These are phyloP conservation scores for Tilletia horrida DNA, from an alignment of 1,284 basidiomycete genomes.

Conservation along the genomic window DNA sequence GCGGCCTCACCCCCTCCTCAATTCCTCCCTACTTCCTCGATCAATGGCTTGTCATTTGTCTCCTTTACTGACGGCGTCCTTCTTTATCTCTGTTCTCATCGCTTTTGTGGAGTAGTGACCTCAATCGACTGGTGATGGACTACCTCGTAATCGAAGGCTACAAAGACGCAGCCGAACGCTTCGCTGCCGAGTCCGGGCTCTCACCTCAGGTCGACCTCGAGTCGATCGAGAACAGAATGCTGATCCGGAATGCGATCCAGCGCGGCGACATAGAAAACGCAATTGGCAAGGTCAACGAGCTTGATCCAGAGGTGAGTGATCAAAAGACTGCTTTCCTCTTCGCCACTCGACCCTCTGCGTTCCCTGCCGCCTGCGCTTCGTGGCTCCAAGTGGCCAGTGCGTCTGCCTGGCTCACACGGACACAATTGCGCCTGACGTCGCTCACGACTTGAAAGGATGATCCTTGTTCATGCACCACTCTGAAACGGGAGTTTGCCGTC, in stretches of 20 bases:
- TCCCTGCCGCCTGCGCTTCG: background rate
- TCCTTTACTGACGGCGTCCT: background rate
- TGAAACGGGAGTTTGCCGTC: conserved; percentile 59
- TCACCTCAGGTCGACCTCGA: conserved; percentile 73
- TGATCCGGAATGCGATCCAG: conserved; percentile 87
- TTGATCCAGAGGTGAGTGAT: conserved; percentile 86
- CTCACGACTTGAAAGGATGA: conserved; percentile 55
- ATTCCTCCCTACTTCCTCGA: background rate
- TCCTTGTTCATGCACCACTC: conserved; percentile 95
- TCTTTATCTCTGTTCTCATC: background rate
- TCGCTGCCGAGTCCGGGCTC: conserved; percentile 80
- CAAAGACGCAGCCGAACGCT: conserved; percentile 90
- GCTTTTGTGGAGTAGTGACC: conserved; percentile 63
- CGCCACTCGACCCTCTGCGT: background rate
- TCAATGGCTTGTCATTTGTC: background rate
- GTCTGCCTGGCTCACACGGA: too few relatives aligned
- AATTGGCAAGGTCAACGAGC: conserved; percentile 85
- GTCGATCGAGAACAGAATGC: conserved; percentile 87
- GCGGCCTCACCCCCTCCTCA: conserved; percentile 23
- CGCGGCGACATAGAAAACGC: conserved; percentile 91
- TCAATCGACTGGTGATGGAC: conserved; percentile 95
- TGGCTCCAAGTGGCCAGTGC: background rate
- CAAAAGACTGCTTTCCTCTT: background rate
- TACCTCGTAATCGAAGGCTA: conserved; percentile 97
- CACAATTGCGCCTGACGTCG: background rate